These are phyloP conservation scores for Lactifluus echinatus DNA, from an alignment of 768 basidiomycete species.

Conservation along the genomic window DNA sequence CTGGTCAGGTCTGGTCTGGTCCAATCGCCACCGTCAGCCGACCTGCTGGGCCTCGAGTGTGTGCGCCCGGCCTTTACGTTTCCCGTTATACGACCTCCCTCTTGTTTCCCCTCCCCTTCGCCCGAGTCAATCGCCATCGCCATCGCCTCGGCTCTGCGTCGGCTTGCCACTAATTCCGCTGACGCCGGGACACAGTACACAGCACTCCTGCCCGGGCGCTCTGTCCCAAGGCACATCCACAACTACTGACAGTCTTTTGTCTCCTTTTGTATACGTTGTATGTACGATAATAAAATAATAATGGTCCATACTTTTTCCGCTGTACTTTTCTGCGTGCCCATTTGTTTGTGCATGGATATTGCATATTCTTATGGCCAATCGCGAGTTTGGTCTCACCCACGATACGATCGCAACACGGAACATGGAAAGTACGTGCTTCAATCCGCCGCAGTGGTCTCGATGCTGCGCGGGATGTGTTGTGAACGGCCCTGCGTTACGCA, in stretches of 20 bases:
- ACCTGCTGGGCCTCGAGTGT: constrained; percentile 6
- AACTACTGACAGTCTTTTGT: constrained; percentile 11
- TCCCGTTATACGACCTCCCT: background rate
- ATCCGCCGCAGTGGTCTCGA: no score
- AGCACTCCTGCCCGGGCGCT: background rate
- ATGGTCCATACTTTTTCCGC: background rate
- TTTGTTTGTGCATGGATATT: background rate
- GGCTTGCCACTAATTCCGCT: constrained; percentile 11
- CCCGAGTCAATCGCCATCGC: background rate
- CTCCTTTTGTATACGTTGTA: constrained; percentile 7
- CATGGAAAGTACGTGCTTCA: no score
- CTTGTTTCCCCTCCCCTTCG: background rate
- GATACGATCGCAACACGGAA: no score
- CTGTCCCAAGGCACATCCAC: constrained; percentile 10
- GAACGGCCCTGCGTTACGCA: no score
- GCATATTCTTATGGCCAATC: no score
- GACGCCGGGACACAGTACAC: background rate
- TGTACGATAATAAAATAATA: background rate
- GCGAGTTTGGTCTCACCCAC: no score
- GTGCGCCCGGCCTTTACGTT: constrained; percentile 11
- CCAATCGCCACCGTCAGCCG: constrained; percentile 18
- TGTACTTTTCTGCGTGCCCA: background rate
- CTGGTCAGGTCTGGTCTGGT: constrained; percentile 14
- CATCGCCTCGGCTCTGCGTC: constrained; percentile 7
- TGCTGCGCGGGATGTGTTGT: no score